Evolutionary conservation across 2,329 filamentous ascomycete species (phyloP).

Genomic region (Stylonectria norvegica): DNA sequence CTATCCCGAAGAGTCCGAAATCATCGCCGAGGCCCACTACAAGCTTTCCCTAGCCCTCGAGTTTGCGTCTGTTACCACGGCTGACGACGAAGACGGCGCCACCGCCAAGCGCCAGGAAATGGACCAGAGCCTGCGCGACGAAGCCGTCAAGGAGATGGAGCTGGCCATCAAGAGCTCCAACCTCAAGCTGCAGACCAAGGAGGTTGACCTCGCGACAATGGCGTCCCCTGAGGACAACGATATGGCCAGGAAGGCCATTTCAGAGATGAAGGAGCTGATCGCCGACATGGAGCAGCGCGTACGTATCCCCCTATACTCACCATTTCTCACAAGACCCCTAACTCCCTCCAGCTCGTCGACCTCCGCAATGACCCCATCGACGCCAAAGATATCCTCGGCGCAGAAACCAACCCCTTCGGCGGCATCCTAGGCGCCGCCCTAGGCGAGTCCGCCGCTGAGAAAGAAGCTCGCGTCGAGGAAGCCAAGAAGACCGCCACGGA

Average conservation of each 20-base stretch:
- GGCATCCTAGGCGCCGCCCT: conserved; percentile 63
- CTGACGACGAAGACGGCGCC: conserved; percentile 48
- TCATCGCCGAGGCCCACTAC: conserved; percentile 92
- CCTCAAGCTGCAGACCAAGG: conserved; percentile 66
- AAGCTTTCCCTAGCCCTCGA: conserved; percentile 94
- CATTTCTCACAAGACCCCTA: conserved; percentile 1
- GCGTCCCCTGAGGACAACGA: conserved; percentile 67
- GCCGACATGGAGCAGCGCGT: conserved; percentile 75
- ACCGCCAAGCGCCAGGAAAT: conserved; percentile 49
- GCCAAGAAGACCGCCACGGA: conserved; percentile 73
- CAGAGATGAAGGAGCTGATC: conserved; percentile 74
- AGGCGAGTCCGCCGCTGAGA: conserved; percentile 58
- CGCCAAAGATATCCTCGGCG: conserved; percentile 37
- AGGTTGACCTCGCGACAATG: conserved; percentile 60
- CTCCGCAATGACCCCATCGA: conserved; percentile 58
- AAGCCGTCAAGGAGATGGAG: conserved; percentile 69
- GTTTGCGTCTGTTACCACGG: conserved; percentile 75
- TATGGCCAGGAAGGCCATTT: conserved; percentile 57
- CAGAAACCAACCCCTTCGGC: conserved; percentile 43
- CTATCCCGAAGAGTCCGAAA: conserved; percentile 74
- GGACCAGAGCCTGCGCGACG: conserved; percentile 66
- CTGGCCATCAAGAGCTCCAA: conserved; percentile 70
- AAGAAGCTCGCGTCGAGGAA: conserved; percentile 64
- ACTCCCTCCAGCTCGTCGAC: conserved; percentile 57
- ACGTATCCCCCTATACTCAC: conserved; percentile 30